Base-by-base conservation (phyloP, 768 basidiomycete genomes). In the Pleurotus eryngii region DNA sequence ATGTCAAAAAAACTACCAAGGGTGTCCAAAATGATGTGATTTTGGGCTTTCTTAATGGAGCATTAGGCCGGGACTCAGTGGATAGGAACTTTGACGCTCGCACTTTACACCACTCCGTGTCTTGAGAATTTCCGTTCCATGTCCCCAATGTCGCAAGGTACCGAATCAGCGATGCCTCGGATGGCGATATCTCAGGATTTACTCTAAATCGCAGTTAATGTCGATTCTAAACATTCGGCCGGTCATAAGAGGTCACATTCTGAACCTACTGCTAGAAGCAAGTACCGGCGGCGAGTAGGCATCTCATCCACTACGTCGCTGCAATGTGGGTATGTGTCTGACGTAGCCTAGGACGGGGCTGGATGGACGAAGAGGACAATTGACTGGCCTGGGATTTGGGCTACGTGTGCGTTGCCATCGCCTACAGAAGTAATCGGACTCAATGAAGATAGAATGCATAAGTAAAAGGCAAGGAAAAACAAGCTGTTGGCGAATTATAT, bases 361-460 rank as follows among this genome's bases (percentile, higher is more conserved):
- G 51, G 51, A 14, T 87, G 86, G 85, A 78, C 72, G 18, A 89
- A 83, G 68, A 73, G 81, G 43, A 70, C 74, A 22, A 80, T 92
- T 57, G 87, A 89, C 59, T 91, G 92, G 7, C 92, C 92, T 17
- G 91, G 92, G 15, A 73, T 94, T 17, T 94, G 92, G 91, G 88
- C 84, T 8, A 91, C 86, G 64, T 93, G 90, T 77, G 65, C 64
- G 78, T 67, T 42, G 15, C 30, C 27, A 45, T 47, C 35, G 26
- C 37, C 40, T 27, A 56, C 24, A 7, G 8, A 39, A 45, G 24
- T 35, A 11, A 35, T 15, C 9, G 2, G 15, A 35, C 9, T 26
- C 24, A 49, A 37, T 24, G 24, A 49, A 35, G 20, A 42, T 38
- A 49, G 48, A 17, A 37, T 22, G 14, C 38, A 82, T 80, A 80